Base-by-base conservation (phyloP, 768 basidiomycete species). In the Phylloporus sp. region DNA sequence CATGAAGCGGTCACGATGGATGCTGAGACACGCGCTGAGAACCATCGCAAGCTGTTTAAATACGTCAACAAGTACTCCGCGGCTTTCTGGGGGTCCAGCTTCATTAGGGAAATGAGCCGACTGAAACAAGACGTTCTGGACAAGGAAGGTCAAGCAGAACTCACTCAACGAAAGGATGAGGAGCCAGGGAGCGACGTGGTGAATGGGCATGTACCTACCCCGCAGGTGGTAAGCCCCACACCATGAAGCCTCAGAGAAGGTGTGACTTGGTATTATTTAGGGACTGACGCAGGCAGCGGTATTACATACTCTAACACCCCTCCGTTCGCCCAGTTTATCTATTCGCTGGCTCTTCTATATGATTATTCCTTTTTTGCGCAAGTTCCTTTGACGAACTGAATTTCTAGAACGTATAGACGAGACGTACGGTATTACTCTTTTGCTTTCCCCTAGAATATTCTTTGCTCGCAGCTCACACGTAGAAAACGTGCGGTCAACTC, bases 31-130 rank as follows among this genome's bases (percentile, higher is more conserved):
- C 80, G 91, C n/a, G 86, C 86, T 27, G 87, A 90, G 68, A 97
- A 97, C 69, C 91, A 95, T 66, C 75, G 83, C 57, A 99, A 99
- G 69, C 75, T 99, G 53, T 96, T 90, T 79, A 91, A 91, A 71
- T 96, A 96, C 66, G 90, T 96, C 50, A 85, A 84, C 73, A 94
- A 94, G 69, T 95, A 92, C 73, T 91, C 86, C 48, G 85, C 93
- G 26, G 82, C 88, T 32, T 93, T 86, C 69, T 94, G 91, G 90
- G 91, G 92, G 32, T 85, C 81, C 40, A 88, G 86, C 50, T 93
- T 92, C 65, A 89, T 94, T 60, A 79, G 73, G 58, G 91, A 92
- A 71, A 88, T 93, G 81, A 71, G 75, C 38, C 76, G 76, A 63
- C 73, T 89, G 43, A 69, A 77, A 36, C 60, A 68, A 34, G 70